phyloP scores from a whole-genome alignment of 345 rosid species.

The Sapria himalayana region DNA sequence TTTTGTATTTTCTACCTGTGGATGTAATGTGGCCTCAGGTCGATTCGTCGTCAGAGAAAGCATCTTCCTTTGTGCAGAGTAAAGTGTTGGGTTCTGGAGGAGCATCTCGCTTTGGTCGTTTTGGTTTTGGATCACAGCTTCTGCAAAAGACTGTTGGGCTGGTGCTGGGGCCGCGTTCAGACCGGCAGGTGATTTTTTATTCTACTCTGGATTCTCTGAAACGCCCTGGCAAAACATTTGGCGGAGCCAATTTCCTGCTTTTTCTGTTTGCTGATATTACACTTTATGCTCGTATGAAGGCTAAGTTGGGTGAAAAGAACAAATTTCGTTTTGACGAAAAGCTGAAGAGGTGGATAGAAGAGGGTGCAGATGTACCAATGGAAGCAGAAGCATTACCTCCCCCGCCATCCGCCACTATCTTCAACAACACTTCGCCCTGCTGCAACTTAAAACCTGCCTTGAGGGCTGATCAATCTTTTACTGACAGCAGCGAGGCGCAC shows the following conservation, averaged over 20 bases:
- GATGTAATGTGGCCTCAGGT: too few species aligned
- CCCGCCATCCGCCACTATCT: constrained; percentile 57
- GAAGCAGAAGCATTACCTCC: constrained; percentile 68
- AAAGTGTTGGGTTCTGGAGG: constrained; percentile 29
- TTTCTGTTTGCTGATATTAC: too few species aligned
- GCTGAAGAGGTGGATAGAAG: constrained; percentile 96
- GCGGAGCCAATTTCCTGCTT: too few species aligned
- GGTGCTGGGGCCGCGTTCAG: constrained; percentile 54
- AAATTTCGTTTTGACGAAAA: constrained; percentile 83
- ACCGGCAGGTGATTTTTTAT: constrained; percentile 40
- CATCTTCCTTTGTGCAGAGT: constrained; percentile 27
- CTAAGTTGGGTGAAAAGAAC: constrained; percentile 78
- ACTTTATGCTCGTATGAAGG: too few species aligned
- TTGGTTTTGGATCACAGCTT: constrained; percentile 61
- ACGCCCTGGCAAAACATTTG: too few species aligned
- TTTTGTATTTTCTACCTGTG: too few species aligned
- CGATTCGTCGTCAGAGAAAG: constrained; percentile 33
- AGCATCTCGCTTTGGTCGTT: constrained; percentile 58
- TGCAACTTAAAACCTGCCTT: constrained; percentile 41
- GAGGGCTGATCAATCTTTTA: constrained; percentile 28
- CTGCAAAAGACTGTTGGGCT: constrained; percentile 72
- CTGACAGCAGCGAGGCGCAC: constrained; percentile 29
- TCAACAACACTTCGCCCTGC: constrained; percentile 43
- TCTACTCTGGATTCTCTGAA: too few species aligned
- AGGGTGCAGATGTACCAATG: constrained; percentile 74